Evolutionary conservation across 371 early-diverging fungal genomes (phyloP).

Genomic region (Mucor velutinosus): DNA sequence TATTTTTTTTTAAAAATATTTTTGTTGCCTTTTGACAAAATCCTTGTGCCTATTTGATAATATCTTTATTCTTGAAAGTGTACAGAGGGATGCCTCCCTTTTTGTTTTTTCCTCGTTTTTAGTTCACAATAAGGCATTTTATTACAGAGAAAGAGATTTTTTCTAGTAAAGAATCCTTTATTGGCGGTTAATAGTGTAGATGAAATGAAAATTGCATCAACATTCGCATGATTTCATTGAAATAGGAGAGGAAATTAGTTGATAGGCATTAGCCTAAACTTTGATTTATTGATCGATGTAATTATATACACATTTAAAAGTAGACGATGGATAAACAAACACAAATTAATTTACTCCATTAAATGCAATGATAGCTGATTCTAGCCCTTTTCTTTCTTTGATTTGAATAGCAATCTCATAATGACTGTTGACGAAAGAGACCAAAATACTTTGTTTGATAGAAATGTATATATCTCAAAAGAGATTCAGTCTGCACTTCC

Average conservation of each 20-base stretch:
- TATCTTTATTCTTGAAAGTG: no score
- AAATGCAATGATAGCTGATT: neutral
- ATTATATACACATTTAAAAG: neutral
- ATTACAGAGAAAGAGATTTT: no score
- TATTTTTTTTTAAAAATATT: neutral
- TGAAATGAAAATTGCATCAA: no score
- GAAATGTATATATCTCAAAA: neutral
- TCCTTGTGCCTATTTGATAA: no score
- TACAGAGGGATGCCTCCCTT: no score
- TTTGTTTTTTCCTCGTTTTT: no score
- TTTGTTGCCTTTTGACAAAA: no score
- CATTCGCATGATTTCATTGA: neutral
- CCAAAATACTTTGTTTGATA: neutral
- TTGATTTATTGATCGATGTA: neutral
- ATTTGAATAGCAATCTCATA: neutral
- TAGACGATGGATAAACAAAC: neutral
- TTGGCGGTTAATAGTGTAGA: no score
- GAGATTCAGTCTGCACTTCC: neutral
- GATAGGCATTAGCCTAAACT: neutral
- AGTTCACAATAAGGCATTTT: no score
- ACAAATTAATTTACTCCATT: neutral
- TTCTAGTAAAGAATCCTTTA: no score
- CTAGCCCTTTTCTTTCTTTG: neutral
- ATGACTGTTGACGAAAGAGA: constrained; percentile 6
- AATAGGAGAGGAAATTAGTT: neutral